Conservation (phyloP, 768 basidiomycete genomes). For the Hortiboletus flavorubellus region DNA sequence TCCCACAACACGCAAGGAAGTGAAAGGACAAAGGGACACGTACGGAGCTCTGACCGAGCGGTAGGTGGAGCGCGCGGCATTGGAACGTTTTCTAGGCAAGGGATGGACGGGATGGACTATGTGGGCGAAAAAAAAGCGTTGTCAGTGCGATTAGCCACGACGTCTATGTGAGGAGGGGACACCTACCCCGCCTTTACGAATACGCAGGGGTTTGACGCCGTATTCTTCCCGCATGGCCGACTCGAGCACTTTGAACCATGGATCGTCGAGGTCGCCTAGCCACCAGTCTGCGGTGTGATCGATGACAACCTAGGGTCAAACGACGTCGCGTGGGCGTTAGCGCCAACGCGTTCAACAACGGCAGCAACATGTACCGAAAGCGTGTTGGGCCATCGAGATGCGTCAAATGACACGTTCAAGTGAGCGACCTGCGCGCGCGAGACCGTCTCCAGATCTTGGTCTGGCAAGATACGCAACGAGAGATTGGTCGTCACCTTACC, state of each 20-base stretch:
- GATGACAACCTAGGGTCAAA: conserved; percentile 56
- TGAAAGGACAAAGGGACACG: conserved; percentile 21
- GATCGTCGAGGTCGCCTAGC: conserved; percentile 83
- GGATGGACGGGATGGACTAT: conserved; percentile 91
- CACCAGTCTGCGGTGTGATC: conserved; percentile 94
- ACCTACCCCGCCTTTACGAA: conserved; percentile 90
- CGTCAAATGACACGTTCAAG: conserved; percentile 55
- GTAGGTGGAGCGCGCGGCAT: conserved; percentile 89
- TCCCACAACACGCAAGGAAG: not conserved
- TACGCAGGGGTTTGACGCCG: conserved; percentile 80
- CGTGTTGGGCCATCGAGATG: conserved; percentile 63
- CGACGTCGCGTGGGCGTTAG: not conserved
- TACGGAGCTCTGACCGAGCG: conserved; percentile 89
- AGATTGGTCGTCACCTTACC: conserved; percentile 78
- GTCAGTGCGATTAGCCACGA: not conserved
- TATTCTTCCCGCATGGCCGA: conserved; percentile 82
- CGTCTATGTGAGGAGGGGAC: not conserved
- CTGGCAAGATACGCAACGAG: conserved; percentile 91
- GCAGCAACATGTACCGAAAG: conserved; percentile 49
- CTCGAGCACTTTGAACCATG: conserved; percentile 86
- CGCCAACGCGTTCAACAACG: not conserved
- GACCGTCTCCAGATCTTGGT: conserved; percentile 77
- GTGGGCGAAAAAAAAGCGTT: too few relatives aligned
- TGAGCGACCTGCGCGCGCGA: conserved; percentile 57
- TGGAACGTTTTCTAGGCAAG: conserved; percentile 86